Conservation (phyloP, 805 yeast genomes). For the Metschnikowia arizonensis region DNA sequence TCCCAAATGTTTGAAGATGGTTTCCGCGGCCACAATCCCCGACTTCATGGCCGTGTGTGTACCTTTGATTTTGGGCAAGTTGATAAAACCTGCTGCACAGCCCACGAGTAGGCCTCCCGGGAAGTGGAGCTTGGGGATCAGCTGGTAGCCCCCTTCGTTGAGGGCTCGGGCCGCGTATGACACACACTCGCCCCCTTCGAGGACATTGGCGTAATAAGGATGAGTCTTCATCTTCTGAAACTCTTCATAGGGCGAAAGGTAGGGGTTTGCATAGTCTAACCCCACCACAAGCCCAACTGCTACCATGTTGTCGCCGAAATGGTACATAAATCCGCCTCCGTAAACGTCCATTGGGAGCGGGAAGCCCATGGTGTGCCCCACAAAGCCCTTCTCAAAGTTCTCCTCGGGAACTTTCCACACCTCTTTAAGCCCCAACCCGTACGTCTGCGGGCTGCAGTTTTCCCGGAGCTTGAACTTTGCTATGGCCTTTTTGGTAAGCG, state of each 20-base stretch:
- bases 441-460: constrained; percentile 72
- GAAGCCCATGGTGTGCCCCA: constrained; percentile 84
- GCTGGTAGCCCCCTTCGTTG: constrained; percentile 95
- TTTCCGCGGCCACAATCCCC: constrained; percentile 93
- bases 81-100: constrained; percentile 93
- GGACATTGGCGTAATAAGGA: constrained; percentile 69
- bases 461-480: constrained; percentile 64
- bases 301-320: constrained; percentile 90
- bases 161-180: constrained; percentile 95
- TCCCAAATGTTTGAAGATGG: constrained; percentile 47
- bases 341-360: constrained; percentile 73
- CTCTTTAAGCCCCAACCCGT: constrained; percentile 94
- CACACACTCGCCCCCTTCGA: constrained; percentile 87
- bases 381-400: constrained; percentile 74
- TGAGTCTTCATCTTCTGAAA: constrained; percentile 93
- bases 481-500: constrained; percentile 75
- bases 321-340: constrained; percentile 98
- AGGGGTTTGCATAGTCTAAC: constrained; percentile 90
- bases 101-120: constrained; percentile 98
- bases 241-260: constrained; percentile 92
- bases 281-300: constrained; percentile 94
- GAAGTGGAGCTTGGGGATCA: constrained; percentile 84
- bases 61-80: constrained; percentile 96
- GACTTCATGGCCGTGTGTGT: constrained; percentile 96
- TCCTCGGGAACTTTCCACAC: constrained; percentile 92